Conservation (phyloP, 805 yeast species). For the Dipodascopsis uninucleata region DNA sequence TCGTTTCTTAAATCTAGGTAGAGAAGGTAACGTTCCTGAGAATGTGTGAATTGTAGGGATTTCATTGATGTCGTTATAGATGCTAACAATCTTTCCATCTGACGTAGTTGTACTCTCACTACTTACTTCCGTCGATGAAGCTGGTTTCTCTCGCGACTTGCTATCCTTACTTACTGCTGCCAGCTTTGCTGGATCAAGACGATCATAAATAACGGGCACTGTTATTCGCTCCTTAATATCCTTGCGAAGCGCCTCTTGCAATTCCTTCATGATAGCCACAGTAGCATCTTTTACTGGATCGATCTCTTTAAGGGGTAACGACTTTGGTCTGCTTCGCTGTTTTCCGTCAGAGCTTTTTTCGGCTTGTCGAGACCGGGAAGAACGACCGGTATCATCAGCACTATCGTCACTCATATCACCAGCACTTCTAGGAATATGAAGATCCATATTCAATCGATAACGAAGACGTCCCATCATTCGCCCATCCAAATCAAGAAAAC, state of each 20-base stretch:
- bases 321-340: background rate
- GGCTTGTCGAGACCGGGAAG: too few relatives aligned
- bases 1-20: conserved; percentile 33
- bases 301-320: conserved; percentile 30
- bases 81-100: too few relatives aligned
- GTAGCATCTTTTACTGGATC: conserved; percentile 57
- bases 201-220: conserved; percentile 63
- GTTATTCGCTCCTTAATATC: conserved; percentile 72
- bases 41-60: background rate
- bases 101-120: background rate
- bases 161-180: background rate
- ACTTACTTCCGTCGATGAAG: background rate
- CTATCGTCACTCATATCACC: too few relatives aligned
- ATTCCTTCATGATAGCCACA: conserved; percentile 55
- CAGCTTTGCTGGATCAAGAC: conserved; percentile 48
- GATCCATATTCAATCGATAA: conserved; percentile 54
- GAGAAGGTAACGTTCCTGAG: conserved; percentile 24
- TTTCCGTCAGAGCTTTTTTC: background rate
- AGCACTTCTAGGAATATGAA: conserved; percentile 32
- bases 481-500: conserved; percentile 62
- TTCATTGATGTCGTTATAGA: background rate
- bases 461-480: conserved; percentile 39
- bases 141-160: background rate
- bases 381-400: too few relatives aligned
- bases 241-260: conserved; percentile 57